A percentile compares a stretch with the other conserved stretches of the same genome.
These are phyloP conservation scores for Telfairia occidentalis DNA, from an alignment of 331 rosid species.

Conservation along the genomic window DNA sequence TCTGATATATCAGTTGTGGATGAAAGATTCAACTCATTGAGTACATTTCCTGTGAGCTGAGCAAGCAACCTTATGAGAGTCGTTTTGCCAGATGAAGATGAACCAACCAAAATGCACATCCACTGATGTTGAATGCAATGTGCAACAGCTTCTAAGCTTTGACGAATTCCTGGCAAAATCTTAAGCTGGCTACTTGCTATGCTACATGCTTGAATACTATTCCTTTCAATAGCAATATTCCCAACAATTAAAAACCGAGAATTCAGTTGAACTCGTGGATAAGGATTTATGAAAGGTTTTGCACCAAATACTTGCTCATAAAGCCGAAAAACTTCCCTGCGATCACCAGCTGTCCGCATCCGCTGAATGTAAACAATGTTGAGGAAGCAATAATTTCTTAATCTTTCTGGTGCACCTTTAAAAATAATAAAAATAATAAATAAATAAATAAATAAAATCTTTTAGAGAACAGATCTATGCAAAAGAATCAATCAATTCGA, in stretches of 20 bases:
- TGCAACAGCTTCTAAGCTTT: conserved; percentile 76
- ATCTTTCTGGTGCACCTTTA: conserved; percentile 34
- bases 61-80: conserved; percentile 72
- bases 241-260: conserved; percentile 49
- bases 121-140: conserved; percentile 67
- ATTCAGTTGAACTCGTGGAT: conserved; percentile 53
- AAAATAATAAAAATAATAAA: conserved; percentile 13
- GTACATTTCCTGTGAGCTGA: conserved; percentile 69
- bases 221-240: conserved; percentile 45
- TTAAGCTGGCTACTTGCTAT: conserved; percentile 32
- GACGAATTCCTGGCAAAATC: conserved; percentile 58
- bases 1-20: conserved; percentile 89
- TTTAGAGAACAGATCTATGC: neutral
- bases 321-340: conserved; percentile 54
- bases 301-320: conserved; percentile 52
- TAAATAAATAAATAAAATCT: no score
- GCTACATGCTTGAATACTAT: conserved; percentile 25
- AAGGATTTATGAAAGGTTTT: conserved; percentile 55
- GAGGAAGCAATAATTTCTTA: conserved; percentile 50
- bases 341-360: conserved; percentile 76
- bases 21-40: conserved; percentile 78
- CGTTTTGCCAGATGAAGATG: conserved; percentile 77
- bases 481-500: neutral
- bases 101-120: conserved; percentile 84
- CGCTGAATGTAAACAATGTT: conserved; percentile 72